A percentile compares a stretch with the other conserved stretches of the same genome.
These are phyloP conservation scores for Russula griseocarnosa DNA, from an alignment of 768 basidiomycete genomes.

Conservation along the genomic window DNA sequence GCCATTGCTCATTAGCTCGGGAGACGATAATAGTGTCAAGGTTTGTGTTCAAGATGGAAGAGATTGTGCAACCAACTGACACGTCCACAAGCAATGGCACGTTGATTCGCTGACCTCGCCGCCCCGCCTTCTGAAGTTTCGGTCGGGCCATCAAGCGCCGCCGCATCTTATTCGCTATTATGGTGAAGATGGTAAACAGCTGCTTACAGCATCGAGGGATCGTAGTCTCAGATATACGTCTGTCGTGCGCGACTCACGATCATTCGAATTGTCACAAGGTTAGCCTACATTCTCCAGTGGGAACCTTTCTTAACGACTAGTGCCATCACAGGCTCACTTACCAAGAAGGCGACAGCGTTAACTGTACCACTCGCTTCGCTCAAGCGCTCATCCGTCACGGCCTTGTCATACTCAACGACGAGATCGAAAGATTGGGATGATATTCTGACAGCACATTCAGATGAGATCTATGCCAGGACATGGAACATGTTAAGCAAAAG, in stretches of 20 bases:
- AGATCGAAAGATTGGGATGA: conserved; percentile 98
- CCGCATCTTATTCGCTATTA: conserved; percentile 93
- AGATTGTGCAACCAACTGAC: background rate
- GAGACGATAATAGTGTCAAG: conserved; percentile 94
- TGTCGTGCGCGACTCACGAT: conserved; percentile 91
- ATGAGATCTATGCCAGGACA: conserved; percentile 76
- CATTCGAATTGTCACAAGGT: conserved; percentile 95
- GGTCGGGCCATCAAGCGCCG: conserved; percentile 88
- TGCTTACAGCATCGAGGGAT: conserved; percentile 86
- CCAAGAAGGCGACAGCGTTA: conserved; percentile 72
- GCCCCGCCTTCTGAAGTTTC: conserved; percentile 85
- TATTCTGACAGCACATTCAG: conserved; percentile 83
- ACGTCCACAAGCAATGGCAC: conserved; percentile 79
- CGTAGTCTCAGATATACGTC: conserved; percentile 85
- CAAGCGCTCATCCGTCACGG: conserved; percentile 77
- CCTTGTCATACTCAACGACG: conserved; percentile 72
- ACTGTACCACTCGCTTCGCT: conserved; percentile 77
- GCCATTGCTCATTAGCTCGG: conserved; percentile 82
- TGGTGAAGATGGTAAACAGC: conserved; percentile 93
- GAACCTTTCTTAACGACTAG: background rate
- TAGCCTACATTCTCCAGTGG: conserved; percentile 16
- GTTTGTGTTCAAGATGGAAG: conserved; percentile 39
- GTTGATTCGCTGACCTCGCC: conserved; percentile 87
- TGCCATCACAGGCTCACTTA: conserved; percentile 63
- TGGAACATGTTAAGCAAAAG: conserved; percentile 86